Evolutionary conservation across 345 rosid species (phyloP).

Genomic region (Arabidopsis arenosa): DNA sequence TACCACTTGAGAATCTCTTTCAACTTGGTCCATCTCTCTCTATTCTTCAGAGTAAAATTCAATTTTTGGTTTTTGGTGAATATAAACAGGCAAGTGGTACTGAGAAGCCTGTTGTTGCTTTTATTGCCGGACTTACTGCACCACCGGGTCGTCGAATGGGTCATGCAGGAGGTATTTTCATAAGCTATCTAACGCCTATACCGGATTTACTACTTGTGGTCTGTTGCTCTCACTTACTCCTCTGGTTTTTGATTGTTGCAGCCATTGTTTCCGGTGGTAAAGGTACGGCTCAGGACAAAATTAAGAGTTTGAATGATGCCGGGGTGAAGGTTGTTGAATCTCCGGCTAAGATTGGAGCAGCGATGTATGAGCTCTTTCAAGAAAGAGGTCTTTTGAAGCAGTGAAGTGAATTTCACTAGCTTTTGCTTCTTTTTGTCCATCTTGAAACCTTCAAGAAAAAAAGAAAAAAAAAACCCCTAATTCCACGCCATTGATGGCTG

Average conservation of each 20-base stretch:
- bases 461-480: constrained; percentile 15
- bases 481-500: constrained; percentile 39
- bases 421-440: not conserved
- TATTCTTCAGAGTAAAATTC: not conserved
- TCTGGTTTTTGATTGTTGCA: constrained; percentile 45
- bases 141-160: constrained; percentile 99
- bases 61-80: constrained; percentile 17
- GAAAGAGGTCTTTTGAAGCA: constrained; percentile 71
- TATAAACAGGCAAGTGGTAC: constrained; percentile 89
- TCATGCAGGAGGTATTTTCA: constrained; percentile 90
- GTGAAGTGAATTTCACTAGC: constrained; percentile 46
- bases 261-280: constrained; percentile 98
- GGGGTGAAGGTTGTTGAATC: constrained; percentile 96
- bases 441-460: constrained; percentile 21
- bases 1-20: constrained; percentile 8
- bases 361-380: constrained; percentile 82
- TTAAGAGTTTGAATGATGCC: constrained; percentile 81
- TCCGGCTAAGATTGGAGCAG: constrained; percentile 89
- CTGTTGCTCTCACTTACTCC: constrained; percentile 18
- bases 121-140: constrained; percentile 99
- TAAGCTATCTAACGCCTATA: not conserved
- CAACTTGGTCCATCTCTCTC: constrained; percentile 19
- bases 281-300: constrained; percentile 98
- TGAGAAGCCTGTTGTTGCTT: constrained; percentile 94
- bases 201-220: not conserved